These are phyloP conservation scores for Lodderomyces pseudojiufengensis DNA, from an alignment of 1,139 yeast species.

Conservation along the genomic window DNA sequence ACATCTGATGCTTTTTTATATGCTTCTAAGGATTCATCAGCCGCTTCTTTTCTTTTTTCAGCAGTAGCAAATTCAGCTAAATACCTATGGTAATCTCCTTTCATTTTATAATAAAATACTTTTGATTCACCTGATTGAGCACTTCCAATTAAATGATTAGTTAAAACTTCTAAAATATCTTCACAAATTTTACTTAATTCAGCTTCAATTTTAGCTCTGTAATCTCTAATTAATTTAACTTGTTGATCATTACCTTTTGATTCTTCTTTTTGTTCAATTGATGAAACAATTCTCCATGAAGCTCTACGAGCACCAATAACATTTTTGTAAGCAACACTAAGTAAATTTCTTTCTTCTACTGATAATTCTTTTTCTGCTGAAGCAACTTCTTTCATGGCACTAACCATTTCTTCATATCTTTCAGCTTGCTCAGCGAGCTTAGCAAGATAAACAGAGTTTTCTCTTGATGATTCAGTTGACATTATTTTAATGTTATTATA, in stretches of 20 bases:
- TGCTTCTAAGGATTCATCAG: conserved; percentile 89
- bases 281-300: conserved; percentile 97
- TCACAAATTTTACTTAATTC: conserved; percentile 94
- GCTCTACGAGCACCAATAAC: conserved; percentile 99
- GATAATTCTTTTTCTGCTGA: conserved; percentile 93
- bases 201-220: conserved; percentile 90
- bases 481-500: conserved; percentile 24
- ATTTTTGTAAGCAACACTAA: conserved; percentile 96
- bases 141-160: conserved; percentile 85
- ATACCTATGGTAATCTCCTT: conserved; percentile 99
- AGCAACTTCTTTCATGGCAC: conserved; percentile 96
- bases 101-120: conserved; percentile 98
- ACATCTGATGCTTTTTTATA: conserved; percentile 95
- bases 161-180: conserved; percentile 84
- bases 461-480: conserved; percentile 73
- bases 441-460: conserved; percentile 97
- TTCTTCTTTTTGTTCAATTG: conserved; percentile 97
- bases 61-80: conserved; percentile 93
- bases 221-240: conserved; percentile 85
- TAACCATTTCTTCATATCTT: conserved; percentile 99
- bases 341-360: conserved; percentile 95
- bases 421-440: conserved; percentile 99
- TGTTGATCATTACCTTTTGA: conserved; percentile 90
- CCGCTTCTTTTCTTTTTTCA: conserved; percentile 90
- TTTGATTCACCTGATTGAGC: conserved; percentile 97